Base-by-base conservation (phyloP, 1,284 basidiomycete genomes). In the Cryptococcus hybrid region DNA sequence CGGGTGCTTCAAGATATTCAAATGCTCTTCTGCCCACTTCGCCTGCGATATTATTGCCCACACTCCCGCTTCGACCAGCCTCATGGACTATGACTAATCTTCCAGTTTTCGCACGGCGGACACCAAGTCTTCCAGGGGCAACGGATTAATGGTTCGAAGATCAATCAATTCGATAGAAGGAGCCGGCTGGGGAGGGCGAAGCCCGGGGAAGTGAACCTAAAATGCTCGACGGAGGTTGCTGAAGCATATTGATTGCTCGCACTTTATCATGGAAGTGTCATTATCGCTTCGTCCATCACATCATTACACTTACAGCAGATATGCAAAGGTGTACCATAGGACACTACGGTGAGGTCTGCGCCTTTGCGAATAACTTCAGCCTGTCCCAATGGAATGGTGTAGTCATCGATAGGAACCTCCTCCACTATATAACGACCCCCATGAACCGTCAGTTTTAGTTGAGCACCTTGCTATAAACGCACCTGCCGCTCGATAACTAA, bases 301-400 rank as follows among this genome's bases (percentile, higher is more conserved):
- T 30, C 30, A 4, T 24, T 2, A 35, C 5, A 49, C 87, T 83
- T 77, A 94, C 90, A 76, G 35, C 91, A 92, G 61, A 89, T 87
- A 78, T 93, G 96, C 30, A 97, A 78, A 0, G 93, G 91, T 11
- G 92, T 94, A 12, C 93, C 93, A 85, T 91, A 97, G 4, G 90
- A 86, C 35, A 97, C 82, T 5, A 97, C 77, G 0, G 94, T 97
- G 7, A 97, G 78, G 71, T 96, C 92, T 1, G 84, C 82, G 1
- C 94, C 94, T 0, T 82, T 70, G 1, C 82, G 77, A 2, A 97
- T 82, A 9, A 84, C 83, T 69, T 97, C 94, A 1, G 91, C 90
- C 53, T 83, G 80, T 8, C 85, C 85, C 0, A 97, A 81, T 0
- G 93, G 90, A 15, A 97, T 81, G 39, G 85, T 83, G 70, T 83